Base-by-base conservation (phyloP, 2,329 filamentous ascomycete genomes). In the Pezicula radicicola region DNA sequence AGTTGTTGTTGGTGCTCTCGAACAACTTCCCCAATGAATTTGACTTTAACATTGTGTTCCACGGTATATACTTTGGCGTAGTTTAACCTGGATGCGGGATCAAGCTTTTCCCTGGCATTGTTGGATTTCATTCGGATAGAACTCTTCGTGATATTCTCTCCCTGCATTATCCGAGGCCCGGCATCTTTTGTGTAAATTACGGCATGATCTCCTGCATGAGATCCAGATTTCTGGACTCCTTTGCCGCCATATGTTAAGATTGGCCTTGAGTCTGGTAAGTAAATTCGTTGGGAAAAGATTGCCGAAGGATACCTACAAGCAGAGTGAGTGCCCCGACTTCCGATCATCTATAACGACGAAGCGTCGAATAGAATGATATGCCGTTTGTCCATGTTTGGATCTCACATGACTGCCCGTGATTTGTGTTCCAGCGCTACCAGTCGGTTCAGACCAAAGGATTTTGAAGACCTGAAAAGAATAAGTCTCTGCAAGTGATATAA, bases 11-110 rank as follows among this genome's bases (percentile, higher is more conserved):
- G 41, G 6, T 43, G 51, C 2, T 54, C 21, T 10, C 39, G 28
- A 30, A 53, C 25, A 8, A 63, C 50, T 3, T n/a, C 15, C 0
- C 62, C 62, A 10, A 62, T 55, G 21, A 62, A 63, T 3, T 33
- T 49, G 0, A 63, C 60, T 28, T 57, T 59, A 13, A 60, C 49
- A 42, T 62, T 62, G 25, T 60, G 49, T 36, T 63, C 62, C 1
- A 64, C 49, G 0, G 62, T 64, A 30, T 64, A 61, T 1, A 59
- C 16, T 28, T 64, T 64, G 1, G 57, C 51, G 25, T 62, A 64
- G 16, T 63, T 61, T 1, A 64, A 4, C 1, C 62, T 48, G 13
- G 59, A 61, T 4, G 13, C 13, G 1, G 1, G 0, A n/a, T 49
- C 27, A 3, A 60, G 33, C 18, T 50, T 49, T 12, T 57, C 9